Evolutionary conservation across 139 green algal genomes (phyloP).

Genomic region (Chlorella ohadii): DNA sequence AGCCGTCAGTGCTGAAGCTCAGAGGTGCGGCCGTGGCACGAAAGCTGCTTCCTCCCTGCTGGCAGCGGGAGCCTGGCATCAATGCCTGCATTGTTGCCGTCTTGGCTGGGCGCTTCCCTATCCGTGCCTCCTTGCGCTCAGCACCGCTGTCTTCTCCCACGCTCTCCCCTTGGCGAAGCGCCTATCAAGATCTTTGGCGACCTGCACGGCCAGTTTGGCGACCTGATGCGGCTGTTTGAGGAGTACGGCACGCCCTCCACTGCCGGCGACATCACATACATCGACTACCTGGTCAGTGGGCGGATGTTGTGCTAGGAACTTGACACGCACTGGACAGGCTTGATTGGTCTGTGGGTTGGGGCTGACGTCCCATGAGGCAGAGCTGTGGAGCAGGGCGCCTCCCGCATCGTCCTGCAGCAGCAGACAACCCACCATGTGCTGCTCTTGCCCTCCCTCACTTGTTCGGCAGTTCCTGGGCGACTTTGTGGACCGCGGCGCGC

Average conservation of each 20-base stretch:
- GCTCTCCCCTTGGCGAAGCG: constrained; percentile 54
- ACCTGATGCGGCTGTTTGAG: constrained; percentile 99
- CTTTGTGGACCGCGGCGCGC: constrained; percentile 88
- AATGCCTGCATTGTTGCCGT: no score
- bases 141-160: no score
- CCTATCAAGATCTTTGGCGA: constrained; percentile 99
- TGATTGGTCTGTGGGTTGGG: no score
- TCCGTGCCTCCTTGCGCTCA: no score
- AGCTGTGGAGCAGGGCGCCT: no score
- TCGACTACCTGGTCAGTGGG: constrained; percentile 92
- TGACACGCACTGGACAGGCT: no score
- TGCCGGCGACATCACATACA: constrained; percentile 99
- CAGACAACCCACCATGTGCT: no score
- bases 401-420: no score
- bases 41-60: neutral
- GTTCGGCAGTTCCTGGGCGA: constrained; percentile 65
- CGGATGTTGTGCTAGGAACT: neutral
- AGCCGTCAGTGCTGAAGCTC: constrained; percentile 89
- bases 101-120: no score
- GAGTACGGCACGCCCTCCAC: constrained; percentile 98
- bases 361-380: no score
- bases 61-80: no score
- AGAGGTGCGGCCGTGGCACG: constrained; percentile 50
- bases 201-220: constrained; percentile 98
- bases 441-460: neutral